Percentiles rank a stretch among this genome's conserved stretches.
Conservation (phyloP, 495 filamentous ascomycete species). For the Ascobolus immersus region DNA sequence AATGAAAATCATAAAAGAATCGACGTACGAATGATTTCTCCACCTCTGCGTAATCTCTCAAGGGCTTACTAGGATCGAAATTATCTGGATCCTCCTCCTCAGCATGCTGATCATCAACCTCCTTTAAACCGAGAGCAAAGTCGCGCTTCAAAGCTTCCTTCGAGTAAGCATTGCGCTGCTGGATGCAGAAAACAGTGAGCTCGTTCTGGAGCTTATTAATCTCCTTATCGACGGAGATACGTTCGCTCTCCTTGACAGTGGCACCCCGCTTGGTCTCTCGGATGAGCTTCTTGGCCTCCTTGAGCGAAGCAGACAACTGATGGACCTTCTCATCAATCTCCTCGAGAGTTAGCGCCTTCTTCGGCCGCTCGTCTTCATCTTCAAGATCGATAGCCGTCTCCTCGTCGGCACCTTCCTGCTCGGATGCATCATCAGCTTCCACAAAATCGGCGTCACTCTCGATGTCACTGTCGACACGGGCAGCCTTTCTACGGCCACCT, state of each 20-base stretch:
- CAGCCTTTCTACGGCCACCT: no score
- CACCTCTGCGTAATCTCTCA: conserved; percentile 30
- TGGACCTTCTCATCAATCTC: conserved; percentile 20
- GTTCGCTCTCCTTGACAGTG: no score
- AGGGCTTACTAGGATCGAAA: conserved; percentile 21
- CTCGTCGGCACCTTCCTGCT: no score
- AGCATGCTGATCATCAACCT: conserved; percentile 26
- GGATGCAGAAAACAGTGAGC: conserved; percentile 26
- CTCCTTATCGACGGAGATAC: conserved; percentile 15
- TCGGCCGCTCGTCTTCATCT: no score
- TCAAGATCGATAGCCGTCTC: no score
- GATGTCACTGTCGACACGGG: no score
- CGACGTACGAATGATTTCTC: no score
- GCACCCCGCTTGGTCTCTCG: no score
- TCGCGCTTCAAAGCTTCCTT: conserved; percentile 27
- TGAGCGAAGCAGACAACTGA: no score
- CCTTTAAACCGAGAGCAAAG: conserved; percentile 30
- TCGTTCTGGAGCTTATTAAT: conserved; percentile 17
- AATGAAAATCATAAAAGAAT: no score
- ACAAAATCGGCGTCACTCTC: no score
- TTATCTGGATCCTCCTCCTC: conserved; percentile 22
- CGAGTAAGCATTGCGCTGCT: conserved; percentile 28
- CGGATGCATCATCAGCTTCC: no score
- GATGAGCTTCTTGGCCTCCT: conserved; percentile 17
- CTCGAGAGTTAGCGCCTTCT: conserved; percentile 14